Conservation (phyloP, 1,139 yeast species). For the Hyphopichia wangnamkhiaoensis region DNA sequence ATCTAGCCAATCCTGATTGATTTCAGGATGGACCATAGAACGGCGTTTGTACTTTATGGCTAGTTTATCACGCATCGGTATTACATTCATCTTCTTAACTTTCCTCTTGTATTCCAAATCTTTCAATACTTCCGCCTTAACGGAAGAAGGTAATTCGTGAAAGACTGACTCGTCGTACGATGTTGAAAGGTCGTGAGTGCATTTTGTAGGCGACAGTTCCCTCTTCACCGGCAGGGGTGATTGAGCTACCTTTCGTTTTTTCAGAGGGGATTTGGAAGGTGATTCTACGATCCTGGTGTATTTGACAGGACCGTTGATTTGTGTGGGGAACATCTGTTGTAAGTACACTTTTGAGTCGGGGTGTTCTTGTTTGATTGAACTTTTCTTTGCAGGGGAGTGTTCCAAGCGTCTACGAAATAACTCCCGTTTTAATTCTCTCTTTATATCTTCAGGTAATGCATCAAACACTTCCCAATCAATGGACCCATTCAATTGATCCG, state of each 20-base stretch:
- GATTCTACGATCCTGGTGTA: slow-evolving; percentile 39
- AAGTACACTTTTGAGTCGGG: slow-evolving; percentile 27
- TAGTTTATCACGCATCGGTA: slow-evolving; percentile 33
- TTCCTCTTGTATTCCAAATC: slow-evolving; percentile 37
- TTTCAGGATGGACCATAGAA: slow-evolving; percentile 9
- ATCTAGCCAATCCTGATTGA: slow-evolving; percentile 28
- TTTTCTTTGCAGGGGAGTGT: slow-evolving; percentile 16
- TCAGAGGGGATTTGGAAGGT: slow-evolving; percentile 20
- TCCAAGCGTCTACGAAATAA: slow-evolving; percentile 34
- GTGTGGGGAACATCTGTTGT: slow-evolving; percentile 45
- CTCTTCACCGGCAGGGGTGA: slow-evolving; percentile 15
- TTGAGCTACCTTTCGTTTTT: slow-evolving; percentile 14
- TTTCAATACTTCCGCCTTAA: slow-evolving; percentile 40
- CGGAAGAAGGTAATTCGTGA: slow-evolving; percentile 48
- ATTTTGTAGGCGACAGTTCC: slow-evolving; percentile 12
- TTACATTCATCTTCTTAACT: slow-evolving; percentile 27
- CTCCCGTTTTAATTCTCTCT: slow-evolving; percentile 49
- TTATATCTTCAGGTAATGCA: slow-evolving; percentile 54
- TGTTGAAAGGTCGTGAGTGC: slow-evolving; percentile 15
- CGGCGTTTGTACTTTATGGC: slow-evolving; percentile 18
- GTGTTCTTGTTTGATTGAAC: slow-evolving; percentile 2
- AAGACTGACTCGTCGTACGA: slow-evolving; percentile 43
- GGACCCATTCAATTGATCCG: slow-evolving; percentile 16
- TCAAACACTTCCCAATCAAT: slow-evolving; percentile 59
- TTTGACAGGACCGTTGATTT: slow-evolving; percentile 29